These are phyloP conservation scores for Geum urbanum DNA, from an alignment of 306 rosid species.

Conservation along the genomic window DNA sequence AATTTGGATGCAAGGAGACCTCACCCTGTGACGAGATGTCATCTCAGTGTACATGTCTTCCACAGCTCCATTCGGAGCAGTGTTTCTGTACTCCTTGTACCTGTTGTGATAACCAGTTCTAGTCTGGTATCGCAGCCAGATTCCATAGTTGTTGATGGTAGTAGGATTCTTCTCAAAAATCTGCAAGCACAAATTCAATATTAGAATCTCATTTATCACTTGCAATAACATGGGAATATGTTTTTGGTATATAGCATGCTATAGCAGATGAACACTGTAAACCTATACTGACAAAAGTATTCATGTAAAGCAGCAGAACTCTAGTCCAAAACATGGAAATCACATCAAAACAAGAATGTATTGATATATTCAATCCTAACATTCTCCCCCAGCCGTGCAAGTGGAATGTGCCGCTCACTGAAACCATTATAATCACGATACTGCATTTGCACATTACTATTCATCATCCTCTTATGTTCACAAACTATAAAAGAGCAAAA, in stretches of 20 bases:
- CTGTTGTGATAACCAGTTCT: conserved; percentile 88
- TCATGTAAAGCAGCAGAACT: too few relatives aligned
- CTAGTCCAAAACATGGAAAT: too few relatives aligned
- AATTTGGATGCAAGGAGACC: conserved; percentile 84
- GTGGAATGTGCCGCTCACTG: too few relatives aligned
- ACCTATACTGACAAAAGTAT: too few relatives aligned
- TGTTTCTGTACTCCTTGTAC: conserved; percentile 83
- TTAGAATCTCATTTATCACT: not conserved
- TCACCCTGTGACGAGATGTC: conserved; percentile 86
- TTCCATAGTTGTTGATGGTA: conserved; percentile 63
- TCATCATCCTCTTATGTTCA: too few relatives aligned
- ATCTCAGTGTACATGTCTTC: conserved; percentile 79
- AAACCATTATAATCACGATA: too few relatives aligned
- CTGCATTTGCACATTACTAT: too few relatives aligned
- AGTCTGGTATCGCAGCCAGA: conserved; percentile 85
- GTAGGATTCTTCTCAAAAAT: conserved; percentile 80
- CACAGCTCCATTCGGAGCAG: conserved; percentile 71
- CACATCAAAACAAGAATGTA: too few relatives aligned
- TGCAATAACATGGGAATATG: not conserved
- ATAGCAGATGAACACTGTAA: not conserved
- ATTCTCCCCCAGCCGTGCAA: too few relatives aligned
- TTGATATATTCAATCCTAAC: too few relatives aligned
- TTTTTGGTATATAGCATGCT: not conserved
- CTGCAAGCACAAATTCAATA: conserved; percentile 31
- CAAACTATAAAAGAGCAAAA: too few relatives aligned